Conservation (phyloP, 495 filamentous ascomycete genomes). For the Parmelia sp. region DNA sequence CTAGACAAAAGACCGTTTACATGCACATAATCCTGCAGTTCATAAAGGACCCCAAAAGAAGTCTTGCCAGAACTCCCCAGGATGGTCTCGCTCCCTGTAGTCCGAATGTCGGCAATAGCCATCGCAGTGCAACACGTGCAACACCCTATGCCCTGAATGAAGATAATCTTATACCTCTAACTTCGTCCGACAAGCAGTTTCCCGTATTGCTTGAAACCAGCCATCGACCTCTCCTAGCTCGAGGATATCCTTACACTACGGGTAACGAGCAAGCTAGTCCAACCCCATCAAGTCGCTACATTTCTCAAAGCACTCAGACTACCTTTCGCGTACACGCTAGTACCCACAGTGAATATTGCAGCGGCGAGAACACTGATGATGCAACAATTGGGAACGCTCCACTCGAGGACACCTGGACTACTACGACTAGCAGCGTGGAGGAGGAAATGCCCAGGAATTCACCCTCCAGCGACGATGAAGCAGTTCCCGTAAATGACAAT, state of each 20-base stretch:
- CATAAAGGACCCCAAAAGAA: neutral
- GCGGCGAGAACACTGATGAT: neutral
- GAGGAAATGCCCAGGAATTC: neutral
- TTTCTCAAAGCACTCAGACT: conserved; percentile 2
- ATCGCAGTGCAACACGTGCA: neutral
- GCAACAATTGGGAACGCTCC: neutral
- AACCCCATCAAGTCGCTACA: neutral
- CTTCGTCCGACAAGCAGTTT: neutral
- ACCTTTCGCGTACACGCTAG: neutral
- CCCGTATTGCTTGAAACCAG: neutral
- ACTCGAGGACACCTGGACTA: neutral
- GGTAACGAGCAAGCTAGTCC: neutral
- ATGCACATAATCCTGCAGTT: conserved; percentile 5
- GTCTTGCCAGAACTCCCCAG: neutral
- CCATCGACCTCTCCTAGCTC: neutral
- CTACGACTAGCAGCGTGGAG: neutral
- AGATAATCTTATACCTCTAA: neutral
- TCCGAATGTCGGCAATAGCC: neutral
- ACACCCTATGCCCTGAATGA: neutral
- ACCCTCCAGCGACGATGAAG: neutral
- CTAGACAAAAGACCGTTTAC: neutral
- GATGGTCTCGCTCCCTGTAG: neutral
- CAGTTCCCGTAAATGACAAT: neutral
- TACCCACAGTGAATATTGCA: neutral
- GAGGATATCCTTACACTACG: neutral